These are phyloP conservation scores for Prosopis cineraria DNA, from an alignment of 306 rosid species.

Conservation along the genomic window DNA sequence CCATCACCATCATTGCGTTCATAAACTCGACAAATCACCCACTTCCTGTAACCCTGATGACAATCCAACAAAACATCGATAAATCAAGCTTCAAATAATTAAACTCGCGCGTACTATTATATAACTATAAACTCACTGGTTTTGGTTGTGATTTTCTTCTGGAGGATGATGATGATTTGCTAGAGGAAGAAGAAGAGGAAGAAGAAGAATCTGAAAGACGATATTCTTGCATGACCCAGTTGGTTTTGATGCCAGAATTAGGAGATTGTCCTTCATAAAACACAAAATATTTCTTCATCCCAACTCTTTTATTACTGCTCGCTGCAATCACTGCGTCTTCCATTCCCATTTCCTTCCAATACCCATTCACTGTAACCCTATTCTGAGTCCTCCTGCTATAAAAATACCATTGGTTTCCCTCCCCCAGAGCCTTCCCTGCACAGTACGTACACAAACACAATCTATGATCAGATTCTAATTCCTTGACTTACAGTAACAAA, in stretches of 20 bases:
- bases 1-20: conserved; percentile 39
- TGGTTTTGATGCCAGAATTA: conserved; percentile 56
- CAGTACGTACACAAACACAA: conserved; percentile 25
- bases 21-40: conserved; percentile 83
- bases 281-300: conserved; percentile 67
- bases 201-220: conserved; percentile 54
- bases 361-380: conserved; percentile 62
- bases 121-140: conserved; percentile 43
- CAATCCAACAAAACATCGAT: neutral
- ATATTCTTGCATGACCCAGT: conserved; percentile 93
- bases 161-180: conserved; percentile 32
- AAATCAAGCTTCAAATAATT: neutral
- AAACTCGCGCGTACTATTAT: neutral
- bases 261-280: conserved; percentile 66
- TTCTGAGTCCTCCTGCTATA: conserved; percentile 80
- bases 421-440: conserved; percentile 81
- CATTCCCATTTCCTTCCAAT: conserved; percentile 71
- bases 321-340: conserved; percentile 63
- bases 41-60: conserved; percentile 77
- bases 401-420: conserved; percentile 89
- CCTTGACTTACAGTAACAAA: too few relatives aligned
- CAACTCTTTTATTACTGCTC: conserved; percentile 56
- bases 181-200: conserved; percentile 33
- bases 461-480: neutral
- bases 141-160: conserved; percentile 58